Evolutionary conservation across 75 land plant species (phyloP).

Genomic region (Cryptomeria japonica): DNA sequence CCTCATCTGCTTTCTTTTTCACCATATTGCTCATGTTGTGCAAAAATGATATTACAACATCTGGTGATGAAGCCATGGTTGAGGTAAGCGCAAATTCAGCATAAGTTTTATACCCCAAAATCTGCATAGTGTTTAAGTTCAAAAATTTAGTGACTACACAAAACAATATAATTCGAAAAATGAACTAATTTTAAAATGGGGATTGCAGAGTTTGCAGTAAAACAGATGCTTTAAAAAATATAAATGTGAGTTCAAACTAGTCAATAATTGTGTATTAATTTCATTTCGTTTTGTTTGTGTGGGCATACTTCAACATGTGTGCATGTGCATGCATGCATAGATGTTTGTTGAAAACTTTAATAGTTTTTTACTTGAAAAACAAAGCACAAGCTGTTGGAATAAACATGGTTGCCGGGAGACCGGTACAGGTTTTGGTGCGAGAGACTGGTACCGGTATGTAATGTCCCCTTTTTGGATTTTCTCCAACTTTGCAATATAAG

Average conservation of each 20-base stretch:
- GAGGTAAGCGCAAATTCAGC: slow-evolving; percentile 82
- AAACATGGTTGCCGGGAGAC: too few relatives aligned
- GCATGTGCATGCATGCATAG: too few relatives aligned
- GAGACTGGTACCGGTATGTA: too few relatives aligned
- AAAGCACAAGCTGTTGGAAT: too few relatives aligned
- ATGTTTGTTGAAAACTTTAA: too few relatives aligned
- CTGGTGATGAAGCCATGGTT: slow-evolving; percentile 91
- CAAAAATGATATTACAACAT: slow-evolving; percentile 77
- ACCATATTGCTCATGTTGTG: slow-evolving; percentile 57
- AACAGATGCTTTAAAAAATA: not conserved
- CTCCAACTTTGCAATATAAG: too few relatives aligned
- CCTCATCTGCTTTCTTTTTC: slow-evolving; percentile 83
- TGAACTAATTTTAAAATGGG: not conserved
- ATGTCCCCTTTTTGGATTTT: too few relatives aligned
- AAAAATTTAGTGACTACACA: not conserved
- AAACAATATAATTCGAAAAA: not conserved
- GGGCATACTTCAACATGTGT: too few relatives aligned
- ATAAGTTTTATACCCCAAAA: slow-evolving; percentile 82
- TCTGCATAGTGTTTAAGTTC: slow-evolving; percentile 37
- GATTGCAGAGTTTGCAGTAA: not conserved
- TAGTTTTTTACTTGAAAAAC: too few relatives aligned
- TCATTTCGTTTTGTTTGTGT: too few relatives aligned
- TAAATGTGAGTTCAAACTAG: not conserved
- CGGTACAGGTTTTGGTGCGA: too few relatives aligned
- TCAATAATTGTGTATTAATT: not conserved